phyloP scores from a whole-genome alignment of 257 asterid species.

The Sherardia arvensis region DNA sequence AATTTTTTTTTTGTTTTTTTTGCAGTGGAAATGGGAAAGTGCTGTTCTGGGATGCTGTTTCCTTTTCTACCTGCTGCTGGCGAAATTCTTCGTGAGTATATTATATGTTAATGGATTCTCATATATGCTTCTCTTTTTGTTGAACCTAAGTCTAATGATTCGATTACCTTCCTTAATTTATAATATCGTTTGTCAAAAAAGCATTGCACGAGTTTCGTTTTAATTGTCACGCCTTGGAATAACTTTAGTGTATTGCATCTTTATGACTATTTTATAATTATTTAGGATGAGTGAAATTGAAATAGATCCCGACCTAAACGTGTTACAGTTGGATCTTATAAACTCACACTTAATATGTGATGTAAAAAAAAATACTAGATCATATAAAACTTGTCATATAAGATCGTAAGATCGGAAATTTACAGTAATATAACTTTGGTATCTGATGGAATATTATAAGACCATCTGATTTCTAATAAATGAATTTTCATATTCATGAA shows the following conservation, averaged over 20 bases:
- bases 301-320: too few relatives aligned
- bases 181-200: not conserved
- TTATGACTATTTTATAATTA: not conserved
- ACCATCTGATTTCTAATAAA: too few relatives aligned
- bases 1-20: not conserved
- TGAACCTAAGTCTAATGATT: not conserved
- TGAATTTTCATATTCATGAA: too few relatives aligned
- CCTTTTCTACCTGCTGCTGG: constrained; percentile 74
- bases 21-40: constrained; percentile 99
- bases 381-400: too few relatives aligned
- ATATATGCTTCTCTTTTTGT: not conserved
- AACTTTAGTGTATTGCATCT: not conserved
- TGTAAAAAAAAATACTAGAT: too few relatives aligned
- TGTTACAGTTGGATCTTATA: too few relatives aligned
- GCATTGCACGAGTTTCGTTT: not conserved
- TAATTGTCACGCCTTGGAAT: not conserved
- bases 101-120: not conserved
- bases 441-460: too few relatives aligned
- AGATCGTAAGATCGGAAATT: too few relatives aligned
- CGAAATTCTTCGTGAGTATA: constrained; percentile 72
- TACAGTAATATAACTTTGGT: too few relatives aligned
- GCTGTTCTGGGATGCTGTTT: constrained; percentile 76
- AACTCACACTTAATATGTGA: too few relatives aligned
- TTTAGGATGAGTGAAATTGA: too few relatives aligned
- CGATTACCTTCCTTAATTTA: not conserved